Percentiles rank a stretch among this genome's conserved stretches.
phyloP scores from a whole-genome alignment of 1,139 yeast genomes.

The Diutina pseudorugosa region DNA sequence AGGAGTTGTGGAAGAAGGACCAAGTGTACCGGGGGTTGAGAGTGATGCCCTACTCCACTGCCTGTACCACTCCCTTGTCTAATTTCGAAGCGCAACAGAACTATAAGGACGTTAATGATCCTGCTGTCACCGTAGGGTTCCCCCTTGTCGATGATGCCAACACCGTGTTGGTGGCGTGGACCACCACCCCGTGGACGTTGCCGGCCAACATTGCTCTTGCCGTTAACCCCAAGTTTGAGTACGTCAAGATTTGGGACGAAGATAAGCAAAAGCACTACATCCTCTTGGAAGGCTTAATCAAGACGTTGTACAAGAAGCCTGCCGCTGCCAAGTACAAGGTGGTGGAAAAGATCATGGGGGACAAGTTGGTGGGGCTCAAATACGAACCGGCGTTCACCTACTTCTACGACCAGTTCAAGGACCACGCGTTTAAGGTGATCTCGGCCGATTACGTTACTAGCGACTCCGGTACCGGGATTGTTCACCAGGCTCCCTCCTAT shows the following conservation, averaged over 20 bases:
- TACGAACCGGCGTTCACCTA: conserved; percentile 78
- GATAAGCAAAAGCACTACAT: conserved; percentile 71
- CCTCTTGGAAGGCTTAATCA: conserved; percentile 67
- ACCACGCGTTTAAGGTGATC: conserved; percentile 70
- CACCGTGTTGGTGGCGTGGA: conserved; percentile 90
- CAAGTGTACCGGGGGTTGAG: conserved; percentile 89
- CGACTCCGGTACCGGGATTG: conserved; percentile 98
- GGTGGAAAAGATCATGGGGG: conserved; percentile 70
- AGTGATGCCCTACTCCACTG: conserved; percentile 98
- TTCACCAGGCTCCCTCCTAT: conserved; percentile 96
- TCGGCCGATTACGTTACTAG: conserved; percentile 75
- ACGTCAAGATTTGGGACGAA: conserved; percentile 85
- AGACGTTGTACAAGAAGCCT: conserved; percentile 87
- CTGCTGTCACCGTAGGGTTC: conserved; percentile 90
- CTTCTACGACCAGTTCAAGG: conserved; percentile 65
- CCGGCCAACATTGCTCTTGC: conserved; percentile 90
- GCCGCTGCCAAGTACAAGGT: conserved; percentile 78
- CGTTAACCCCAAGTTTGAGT: conserved; percentile 84
- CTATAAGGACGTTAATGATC: conserved; percentile 94
- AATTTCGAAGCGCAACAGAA: conserved; percentile 98
- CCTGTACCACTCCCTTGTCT: conserved; percentile 90
- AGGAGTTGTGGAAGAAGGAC: conserved; percentile 70
- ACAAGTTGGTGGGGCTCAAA: conserved; percentile 62
- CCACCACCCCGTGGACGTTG: conserved; percentile 99
- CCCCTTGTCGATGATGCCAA: conserved; percentile 70